Evolutionary conservation across 2,329 filamentous ascomycete genomes (phyloP).

Genomic region (Clonostachys byssicola): DNA sequence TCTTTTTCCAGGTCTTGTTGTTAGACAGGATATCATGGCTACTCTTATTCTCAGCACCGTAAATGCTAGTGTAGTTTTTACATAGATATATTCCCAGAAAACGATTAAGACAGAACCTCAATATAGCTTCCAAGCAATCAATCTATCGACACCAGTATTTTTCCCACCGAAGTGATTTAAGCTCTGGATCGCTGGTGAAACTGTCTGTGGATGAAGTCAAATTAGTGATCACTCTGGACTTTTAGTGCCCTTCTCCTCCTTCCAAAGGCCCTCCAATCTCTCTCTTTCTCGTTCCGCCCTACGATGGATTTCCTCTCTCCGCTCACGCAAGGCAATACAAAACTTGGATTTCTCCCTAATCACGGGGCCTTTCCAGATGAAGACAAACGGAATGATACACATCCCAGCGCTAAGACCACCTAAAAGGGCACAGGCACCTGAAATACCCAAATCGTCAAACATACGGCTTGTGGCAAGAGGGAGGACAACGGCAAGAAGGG

Average conservation of each 20-base stretch:
- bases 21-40: too few relatives aligned
- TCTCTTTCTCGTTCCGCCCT: conserved; percentile 28
- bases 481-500: conserved; percentile 81
- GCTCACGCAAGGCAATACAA: conserved; percentile 53
- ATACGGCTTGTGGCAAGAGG: conserved; percentile 50
- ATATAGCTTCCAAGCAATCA: too few relatives aligned
- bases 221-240: too few relatives aligned
- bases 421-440: conserved; percentile 47
- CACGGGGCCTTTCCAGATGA: conserved; percentile 47
- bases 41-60: too few relatives aligned
- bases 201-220: too few relatives aligned
- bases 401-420: conserved; percentile 45
- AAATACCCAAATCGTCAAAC: conserved; percentile 40
- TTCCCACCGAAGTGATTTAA: too few relatives aligned
- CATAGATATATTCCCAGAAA: too few relatives aligned
- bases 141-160: too few relatives aligned
- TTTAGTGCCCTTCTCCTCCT: conserved; percentile 8
- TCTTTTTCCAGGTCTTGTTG: too few relatives aligned
- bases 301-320: conserved; percentile 40
- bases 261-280: conserved; percentile 14
- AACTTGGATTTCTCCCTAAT: conserved; percentile 57
- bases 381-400: conserved; percentile 45
- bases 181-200: too few relatives aligned
- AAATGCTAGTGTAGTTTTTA: too few relatives aligned
- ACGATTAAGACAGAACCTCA: too few relatives aligned